phyloP scores from a whole-genome alignment of 371 early-diverging fungal genomes.

The Mycotypha africana region DNA sequence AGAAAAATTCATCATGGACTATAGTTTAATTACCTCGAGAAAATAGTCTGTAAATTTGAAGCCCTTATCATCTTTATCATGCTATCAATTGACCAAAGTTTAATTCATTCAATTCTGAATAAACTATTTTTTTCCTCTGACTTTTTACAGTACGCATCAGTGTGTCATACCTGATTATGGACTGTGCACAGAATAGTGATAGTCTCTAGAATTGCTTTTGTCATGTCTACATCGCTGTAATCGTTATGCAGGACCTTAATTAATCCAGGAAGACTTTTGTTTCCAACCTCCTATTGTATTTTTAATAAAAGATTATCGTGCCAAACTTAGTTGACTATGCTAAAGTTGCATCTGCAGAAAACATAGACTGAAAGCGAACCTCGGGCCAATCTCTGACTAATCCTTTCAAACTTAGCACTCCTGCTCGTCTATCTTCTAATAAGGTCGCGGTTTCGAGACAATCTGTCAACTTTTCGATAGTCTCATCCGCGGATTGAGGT shows the following conservation, averaged over 20 bases:
- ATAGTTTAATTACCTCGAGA: slow-evolving; percentile 47
- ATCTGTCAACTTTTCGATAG: slow-evolving; percentile 83
- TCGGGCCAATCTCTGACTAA: slow-evolving; percentile 68
- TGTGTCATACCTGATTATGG: slow-evolving; percentile 31
- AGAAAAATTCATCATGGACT: not conserved
- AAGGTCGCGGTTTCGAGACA: slow-evolving; percentile 79
- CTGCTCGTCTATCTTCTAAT: slow-evolving; percentile 86
- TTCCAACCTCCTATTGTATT: slow-evolving; percentile 84
- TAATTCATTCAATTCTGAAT: no score
- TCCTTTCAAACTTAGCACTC: slow-evolving; percentile 82
- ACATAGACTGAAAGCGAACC: slow-evolving; percentile 11
- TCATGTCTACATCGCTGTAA: slow-evolving; percentile 75
- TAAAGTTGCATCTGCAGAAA: not conserved
- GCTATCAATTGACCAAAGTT: slow-evolving; percentile 14
- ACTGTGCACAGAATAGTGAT: slow-evolving; percentile 73
- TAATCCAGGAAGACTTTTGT: slow-evolving; percentile 68
- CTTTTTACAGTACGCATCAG: no score
- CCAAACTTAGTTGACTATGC: no score
- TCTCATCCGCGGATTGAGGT: slow-evolving; percentile 77
- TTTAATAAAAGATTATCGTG: no score
- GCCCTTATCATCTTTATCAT: slow-evolving; percentile 33
- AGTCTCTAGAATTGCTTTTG: slow-evolving; percentile 81
- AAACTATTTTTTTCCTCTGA: no score
- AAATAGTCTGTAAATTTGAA: slow-evolving; percentile 46
- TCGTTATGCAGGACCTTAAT: slow-evolving; percentile 73